A percentile compares a stretch with the other conserved stretches of the same genome.
These are phyloP conservation scores for Zoysia matrella DNA, from an alignment of 202 grass and related monocot species.

Conservation along the genomic window DNA sequence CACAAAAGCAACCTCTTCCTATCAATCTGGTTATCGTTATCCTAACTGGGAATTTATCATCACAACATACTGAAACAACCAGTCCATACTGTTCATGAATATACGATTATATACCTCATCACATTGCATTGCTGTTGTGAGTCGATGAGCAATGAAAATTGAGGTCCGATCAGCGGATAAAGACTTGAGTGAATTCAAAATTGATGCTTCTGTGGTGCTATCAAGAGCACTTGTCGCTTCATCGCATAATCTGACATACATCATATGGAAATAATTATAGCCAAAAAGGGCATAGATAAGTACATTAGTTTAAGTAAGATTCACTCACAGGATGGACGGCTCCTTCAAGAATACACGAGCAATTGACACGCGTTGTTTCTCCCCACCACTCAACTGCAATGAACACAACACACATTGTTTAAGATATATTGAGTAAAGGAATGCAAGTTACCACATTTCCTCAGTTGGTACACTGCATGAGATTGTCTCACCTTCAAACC, in stretches of 20 bases:
- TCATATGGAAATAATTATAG: slow-evolving; percentile 33
- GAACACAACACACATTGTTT: slow-evolving; percentile 39
- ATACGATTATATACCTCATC: slow-evolving; percentile 67
- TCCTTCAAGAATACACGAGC: slow-evolving; percentile 98
- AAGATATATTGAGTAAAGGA: slow-evolving; percentile 24
- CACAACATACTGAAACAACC: neutral
- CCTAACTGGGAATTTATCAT: neutral
- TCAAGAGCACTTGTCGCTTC: slow-evolving; percentile 99
- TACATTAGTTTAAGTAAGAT: slow-evolving; percentile 32
- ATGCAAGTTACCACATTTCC: slow-evolving; percentile 10
- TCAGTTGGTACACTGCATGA: slow-evolving; percentile 34
- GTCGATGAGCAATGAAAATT: slow-evolving; percentile 93
- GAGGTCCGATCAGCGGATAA: slow-evolving; percentile 77
- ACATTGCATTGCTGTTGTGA: slow-evolving; percentile 95
- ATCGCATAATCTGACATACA: slow-evolving; percentile 80
- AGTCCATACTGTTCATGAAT: neutral
- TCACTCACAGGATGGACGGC: slow-evolving; percentile 89
- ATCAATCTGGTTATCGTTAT: neutral
- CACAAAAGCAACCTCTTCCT: slow-evolving; percentile 40
- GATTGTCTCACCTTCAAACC: slow-evolving; percentile 82
- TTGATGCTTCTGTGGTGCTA: slow-evolving; percentile 94
- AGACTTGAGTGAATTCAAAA: slow-evolving; percentile 84
- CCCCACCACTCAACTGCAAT: slow-evolving; percentile 93
- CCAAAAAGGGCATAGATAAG: slow-evolving; percentile 19
- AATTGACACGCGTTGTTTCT: slow-evolving; percentile 98